A percentile compares a stretch with the other conserved stretches of the same genome.
phyloP scores from a whole-genome alignment of 2,329 filamentous ascomycete species.

The Neurospora sp. region DNA sequence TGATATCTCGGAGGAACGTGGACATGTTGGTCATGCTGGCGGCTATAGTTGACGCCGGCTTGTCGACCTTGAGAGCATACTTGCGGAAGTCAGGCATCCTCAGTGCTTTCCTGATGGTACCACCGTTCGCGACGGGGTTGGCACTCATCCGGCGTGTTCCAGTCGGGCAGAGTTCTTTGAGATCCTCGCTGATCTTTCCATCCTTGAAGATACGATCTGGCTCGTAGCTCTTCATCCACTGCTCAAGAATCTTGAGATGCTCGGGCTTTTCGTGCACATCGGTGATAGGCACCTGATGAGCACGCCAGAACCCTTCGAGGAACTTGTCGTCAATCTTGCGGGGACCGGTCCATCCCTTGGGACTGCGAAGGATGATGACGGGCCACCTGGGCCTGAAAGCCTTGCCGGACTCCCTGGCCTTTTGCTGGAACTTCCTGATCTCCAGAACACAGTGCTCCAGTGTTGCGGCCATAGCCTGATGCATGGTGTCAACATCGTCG shows the following conservation, averaged over 20 bases:
- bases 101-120: constrained; percentile 55
- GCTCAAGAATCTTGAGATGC: constrained; percentile 59
- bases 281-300: constrained; percentile 69
- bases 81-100: constrained; percentile 60
- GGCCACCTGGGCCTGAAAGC: constrained; percentile 66
- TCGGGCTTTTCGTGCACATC: constrained; percentile 56
- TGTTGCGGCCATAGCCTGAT: constrained; percentile 72
- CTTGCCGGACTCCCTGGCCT: constrained; percentile 61
- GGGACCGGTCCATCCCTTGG: constrained; percentile 73
- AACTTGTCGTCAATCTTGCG: constrained; percentile 61
- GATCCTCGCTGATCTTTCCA: constrained; percentile 52
- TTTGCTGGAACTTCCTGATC: constrained; percentile 59
- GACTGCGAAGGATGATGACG: constrained; percentile 67
- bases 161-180: constrained; percentile 54
- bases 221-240: constrained; percentile 70
- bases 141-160: constrained; percentile 65
- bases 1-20: constrained; percentile 56
- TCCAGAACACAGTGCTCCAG: constrained; percentile 63
- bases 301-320: constrained; percentile 68
- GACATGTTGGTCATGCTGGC: constrained; percentile 65
- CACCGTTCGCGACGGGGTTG: constrained; percentile 67
- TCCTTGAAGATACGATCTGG: constrained; percentile 61
- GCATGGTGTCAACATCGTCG: constrained; percentile 63
- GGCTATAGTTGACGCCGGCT: constrained; percentile 44
- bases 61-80: constrained; percentile 54